A percentile compares a stretch with the other conserved stretches of the same genome.
Evolutionary conservation across 257 asterid genomes (phyloP).

Genomic region (Buddleja alternifolia): DNA sequence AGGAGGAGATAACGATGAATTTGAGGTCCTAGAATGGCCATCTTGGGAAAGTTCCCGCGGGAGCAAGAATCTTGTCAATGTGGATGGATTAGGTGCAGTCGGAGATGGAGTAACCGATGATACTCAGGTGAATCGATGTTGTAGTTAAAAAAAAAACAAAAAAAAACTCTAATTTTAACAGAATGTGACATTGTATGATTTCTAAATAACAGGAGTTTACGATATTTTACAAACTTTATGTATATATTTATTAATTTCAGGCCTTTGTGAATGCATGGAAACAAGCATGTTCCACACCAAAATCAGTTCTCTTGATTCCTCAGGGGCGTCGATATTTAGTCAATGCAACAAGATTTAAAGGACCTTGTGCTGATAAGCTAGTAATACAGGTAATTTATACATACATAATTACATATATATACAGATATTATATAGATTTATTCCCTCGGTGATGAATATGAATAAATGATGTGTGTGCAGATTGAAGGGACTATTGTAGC

Average conservation of each 20-base stretch:
- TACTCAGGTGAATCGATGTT: constrained; percentile 86
- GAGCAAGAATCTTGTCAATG: constrained; percentile 70
- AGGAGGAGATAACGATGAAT: constrained; percentile 37
- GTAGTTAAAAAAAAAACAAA: too few species aligned
- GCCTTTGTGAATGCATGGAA: constrained; percentile 85
- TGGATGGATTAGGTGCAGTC: constrained; percentile 81
- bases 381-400: constrained; percentile 60
- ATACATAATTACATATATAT: too few species aligned
- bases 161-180: too few species aligned
- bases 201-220: not conserved
- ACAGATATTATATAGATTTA: too few species aligned
- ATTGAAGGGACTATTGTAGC: constrained; percentile 89
- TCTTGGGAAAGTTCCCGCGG: constrained; percentile 40
- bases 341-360: constrained; percentile 75
- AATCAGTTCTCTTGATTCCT: constrained; percentile 75
- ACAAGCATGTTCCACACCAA: constrained; percentile 67
- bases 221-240: not conserved
- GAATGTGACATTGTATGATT: too few species aligned
- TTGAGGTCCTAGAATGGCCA: constrained; percentile 48
- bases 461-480: constrained; percentile 44
- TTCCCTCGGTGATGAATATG: too few species aligned
- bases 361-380: constrained; percentile 72
- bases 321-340: constrained; percentile 67
- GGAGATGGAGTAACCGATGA: constrained; percentile 92
- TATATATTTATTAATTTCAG: constrained; percentile 35